phyloP scores from a whole-genome alignment of 2,329 filamentous ascomycete genomes.

The Aspergillus ochraceus region DNA sequence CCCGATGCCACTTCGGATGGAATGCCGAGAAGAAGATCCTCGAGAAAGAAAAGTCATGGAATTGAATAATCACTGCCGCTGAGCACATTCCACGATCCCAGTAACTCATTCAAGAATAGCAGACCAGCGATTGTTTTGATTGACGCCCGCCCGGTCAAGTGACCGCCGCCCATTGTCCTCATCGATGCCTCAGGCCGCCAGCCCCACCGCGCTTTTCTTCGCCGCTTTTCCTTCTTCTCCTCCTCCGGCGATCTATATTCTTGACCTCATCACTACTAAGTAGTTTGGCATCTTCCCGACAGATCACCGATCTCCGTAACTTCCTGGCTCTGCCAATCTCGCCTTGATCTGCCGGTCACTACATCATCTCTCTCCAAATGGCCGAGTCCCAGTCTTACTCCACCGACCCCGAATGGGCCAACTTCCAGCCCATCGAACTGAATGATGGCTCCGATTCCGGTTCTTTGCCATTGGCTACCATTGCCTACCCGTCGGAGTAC shows the following conservation, averaged over 20 bases:
- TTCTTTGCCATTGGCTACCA: constrained; percentile 74
- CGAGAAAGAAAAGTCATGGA: too few relatives aligned
- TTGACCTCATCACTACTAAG: background rate
- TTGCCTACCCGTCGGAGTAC: constrained; percentile 88
- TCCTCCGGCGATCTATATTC: background rate
- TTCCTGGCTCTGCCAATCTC: background rate
- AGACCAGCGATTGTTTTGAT: constrained; percentile 1
- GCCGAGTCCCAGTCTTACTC: constrained; percentile 48
- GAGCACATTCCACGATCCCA: too few relatives aligned
- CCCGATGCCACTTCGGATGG: too few relatives aligned
- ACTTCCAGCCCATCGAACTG: constrained; percentile 78
- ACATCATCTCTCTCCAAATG: background rate
- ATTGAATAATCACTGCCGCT: too few relatives aligned
- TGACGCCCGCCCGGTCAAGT: background rate
- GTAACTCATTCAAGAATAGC: background rate
- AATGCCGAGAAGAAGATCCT: too few relatives aligned
- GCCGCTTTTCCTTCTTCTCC: background rate
- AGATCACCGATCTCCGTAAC: background rate
- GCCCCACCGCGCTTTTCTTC: background rate
- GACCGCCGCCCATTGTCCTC: background rate
- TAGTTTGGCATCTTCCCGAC: too few relatives aligned
- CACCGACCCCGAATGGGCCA: constrained; percentile 75
- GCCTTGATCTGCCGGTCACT: background rate
- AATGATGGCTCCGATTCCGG: constrained; percentile 66
- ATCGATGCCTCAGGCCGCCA: background rate